Base-by-base conservation (phyloP, 2,329 filamentous ascomycete genomes). In the Colletotrichum sp. region DNA sequence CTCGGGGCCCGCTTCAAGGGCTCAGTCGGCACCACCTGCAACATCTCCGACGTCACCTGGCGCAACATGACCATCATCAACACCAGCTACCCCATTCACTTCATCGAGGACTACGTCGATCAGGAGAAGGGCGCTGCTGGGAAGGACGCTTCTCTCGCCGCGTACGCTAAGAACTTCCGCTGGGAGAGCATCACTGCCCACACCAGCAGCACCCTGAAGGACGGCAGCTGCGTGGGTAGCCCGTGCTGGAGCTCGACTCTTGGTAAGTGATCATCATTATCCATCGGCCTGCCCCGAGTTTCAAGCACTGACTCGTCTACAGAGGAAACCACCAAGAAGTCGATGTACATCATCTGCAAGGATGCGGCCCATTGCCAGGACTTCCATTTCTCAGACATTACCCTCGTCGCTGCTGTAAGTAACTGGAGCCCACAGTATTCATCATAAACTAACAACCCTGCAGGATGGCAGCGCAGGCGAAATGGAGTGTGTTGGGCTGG, bases 21-120 rank as follows among this genome's bases (percentile, higher is more conserved):
- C 44, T 70, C 66, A 7, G 57, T 74, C 4, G 71, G 66, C 8
- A 74, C 71, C 1, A 74, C 71, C 9, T 70, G 71, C 36, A 67
- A 74, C 24, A 65, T 74, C 28, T 70, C 59, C 4, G 66, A 74
- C 5, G 71, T 74, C 1, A 74, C 66, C 2, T 74, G 59, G 66
- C 57, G 71, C 24, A 74, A 74, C 66, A 70, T 74, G 24, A 74
- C 66, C 44, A 74, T 74, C 15, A 30, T 34, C n/a, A 59, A 74
- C 59, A 74, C 71, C 4, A 13, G 26, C 24, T 74, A 74, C n/a
- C 71, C 71, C 4, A 65, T 74, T 8, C 66, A 74, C 44, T 74
- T 74, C 16, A 74, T 74, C 32, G 66, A 74, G 44, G n/a, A 74
- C 44, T 74, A 74, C 26, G 66, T 74, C 26, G 71, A 74, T 18